Base-by-base conservation (phyloP, 140 eudicot species). In the Flaveria floridana region DNA sequence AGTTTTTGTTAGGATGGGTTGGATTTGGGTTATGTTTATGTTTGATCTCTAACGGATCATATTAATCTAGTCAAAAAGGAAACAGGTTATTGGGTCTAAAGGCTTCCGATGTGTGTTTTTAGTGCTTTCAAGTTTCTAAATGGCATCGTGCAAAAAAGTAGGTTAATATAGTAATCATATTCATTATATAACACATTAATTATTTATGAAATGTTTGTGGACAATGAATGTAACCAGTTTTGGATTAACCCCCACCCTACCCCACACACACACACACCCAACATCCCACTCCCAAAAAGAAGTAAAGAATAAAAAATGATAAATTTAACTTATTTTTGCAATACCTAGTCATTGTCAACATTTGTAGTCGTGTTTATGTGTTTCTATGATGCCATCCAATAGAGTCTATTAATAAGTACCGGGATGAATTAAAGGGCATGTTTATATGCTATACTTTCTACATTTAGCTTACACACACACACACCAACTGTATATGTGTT, bases 311-410 rank as follows among this genome's bases (percentile, higher is more conserved):
- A 42, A 7, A 47, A n/a, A n/a, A 52, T 26, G 30, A 3, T 1
- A 2, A n/a, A 48, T 48, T 14, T n/a, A 52, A n/a, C 10, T n/a
- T 52, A n/a, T 15, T 3, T 52, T 52, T 52, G 23, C 58, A n/a
- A n/a, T 6, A 52, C 16, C 23, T 16, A 9, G 16, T 28, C 62
- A 7, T 6, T 21, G 44, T 9, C 44, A 14, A 56, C 26, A 39
- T 14, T 56, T 44, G 8, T 26, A 61, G 61, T 23, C 30, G 62
- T 21, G 63, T 73, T 57, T 56, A 28, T 55, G 53, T 57, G 57
- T 23, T 42, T 57, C 52, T 58, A 23, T 41, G 57, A 7, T 57
- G 19, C 28, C 63, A 23, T 74, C 42, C 21, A 23, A 68, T 46
- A 7, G 18, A 58, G 69, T 26, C n/a, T 61, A 25, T 25, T 21